A percentile compares a stretch with the other conserved stretches of the same genome.
phyloP scores from a whole-genome alignment of 2,329 filamentous ascomycete species.

The Diaporthe longicolla region DNA sequence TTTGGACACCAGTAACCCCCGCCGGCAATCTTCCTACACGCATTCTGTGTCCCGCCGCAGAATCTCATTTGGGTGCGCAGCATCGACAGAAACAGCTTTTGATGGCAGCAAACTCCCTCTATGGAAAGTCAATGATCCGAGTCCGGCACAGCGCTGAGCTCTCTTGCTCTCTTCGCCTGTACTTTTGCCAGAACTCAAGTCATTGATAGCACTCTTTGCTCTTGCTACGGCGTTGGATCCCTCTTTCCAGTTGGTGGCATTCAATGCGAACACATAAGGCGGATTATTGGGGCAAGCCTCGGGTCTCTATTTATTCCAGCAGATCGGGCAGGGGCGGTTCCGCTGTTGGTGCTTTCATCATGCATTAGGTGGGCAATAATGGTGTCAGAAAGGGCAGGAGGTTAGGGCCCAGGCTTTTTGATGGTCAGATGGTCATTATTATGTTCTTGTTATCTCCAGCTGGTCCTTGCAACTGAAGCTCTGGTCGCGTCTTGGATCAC shows the following conservation, averaged over 20 bases:
- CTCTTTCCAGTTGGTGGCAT: conserved; percentile 20
- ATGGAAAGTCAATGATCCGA: background rate
- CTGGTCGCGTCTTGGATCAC: conserved; percentile 9
- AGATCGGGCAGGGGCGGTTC: conserved; percentile 38
- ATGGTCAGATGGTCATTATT: conserved; percentile 19
- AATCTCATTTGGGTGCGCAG: conserved; percentile 16
- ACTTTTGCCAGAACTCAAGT: background rate
- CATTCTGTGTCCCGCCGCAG: background rate
- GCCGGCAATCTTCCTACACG: conserved; percentile 14
- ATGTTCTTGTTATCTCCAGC: background rate
- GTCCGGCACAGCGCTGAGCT: background rate
- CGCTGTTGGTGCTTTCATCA: conserved; percentile 12
- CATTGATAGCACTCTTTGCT: background rate
- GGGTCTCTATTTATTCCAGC: conserved; percentile 10
- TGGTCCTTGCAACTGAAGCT: conserved; percentile 3
- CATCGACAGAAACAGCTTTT: conserved; percentile 6
- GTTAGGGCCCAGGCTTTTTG: conserved; percentile 26
- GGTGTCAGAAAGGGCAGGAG: conserved; percentile 36
- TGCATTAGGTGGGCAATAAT: conserved; percentile 39
- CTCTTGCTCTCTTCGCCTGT: background rate
- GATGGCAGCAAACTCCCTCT: background rate
- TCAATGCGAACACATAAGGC: conserved; percentile 12
- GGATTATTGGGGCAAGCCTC: conserved; percentile 13
- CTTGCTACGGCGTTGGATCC: conserved; percentile 4
- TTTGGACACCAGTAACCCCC: conserved; percentile 14